A percentile compares a stretch with the other conserved stretches of the same genome.
phyloP scores from a whole-genome alignment of 108 stramenopile species.

The Fragilaria crotonensis region DNA sequence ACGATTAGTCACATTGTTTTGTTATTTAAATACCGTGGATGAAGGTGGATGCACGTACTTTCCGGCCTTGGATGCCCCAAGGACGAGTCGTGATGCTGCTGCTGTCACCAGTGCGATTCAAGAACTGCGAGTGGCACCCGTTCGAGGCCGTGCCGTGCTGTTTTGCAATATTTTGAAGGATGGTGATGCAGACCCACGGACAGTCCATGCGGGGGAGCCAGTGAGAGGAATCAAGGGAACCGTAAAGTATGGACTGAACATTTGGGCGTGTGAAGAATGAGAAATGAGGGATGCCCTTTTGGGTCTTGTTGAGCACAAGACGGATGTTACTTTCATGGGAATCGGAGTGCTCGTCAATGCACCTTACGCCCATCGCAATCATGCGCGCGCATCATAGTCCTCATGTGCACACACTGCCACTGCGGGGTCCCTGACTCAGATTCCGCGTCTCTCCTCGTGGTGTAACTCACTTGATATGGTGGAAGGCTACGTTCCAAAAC shows the following conservation, averaged over 20 bases:
- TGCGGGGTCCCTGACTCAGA: too few relatives aligned
- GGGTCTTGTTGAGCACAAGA: too few relatives aligned
- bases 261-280: conserved; percentile 60
- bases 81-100: too few relatives aligned
- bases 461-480: too few relatives aligned
- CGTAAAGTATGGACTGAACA: conserved; percentile 59
- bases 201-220: conserved; percentile 52
- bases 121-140: conserved; percentile 37
- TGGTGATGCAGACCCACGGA: conserved; percentile 40
- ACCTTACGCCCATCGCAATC: too few relatives aligned
- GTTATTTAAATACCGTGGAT: conserved; percentile 45
- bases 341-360: too few relatives aligned
- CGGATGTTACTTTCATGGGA: too few relatives aligned
- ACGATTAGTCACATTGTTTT: conserved; percentile 57
- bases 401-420: too few relatives aligned
- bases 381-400: too few relatives aligned
- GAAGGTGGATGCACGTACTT: conserved; percentile 29
- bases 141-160: conserved; percentile 43
- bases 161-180: conserved; percentile 37
- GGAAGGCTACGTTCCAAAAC: too few relatives aligned
- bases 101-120: conserved; percentile 21
- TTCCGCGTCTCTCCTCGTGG: too few relatives aligned
- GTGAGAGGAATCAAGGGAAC: conserved; percentile 2
- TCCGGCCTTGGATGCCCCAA: conserved; percentile 17
- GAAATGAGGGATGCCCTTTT: too few relatives aligned